These are phyloP conservation scores for Geranium brycei DNA, from an alignment of 345 rosid species.

Conservation along the genomic window DNA sequence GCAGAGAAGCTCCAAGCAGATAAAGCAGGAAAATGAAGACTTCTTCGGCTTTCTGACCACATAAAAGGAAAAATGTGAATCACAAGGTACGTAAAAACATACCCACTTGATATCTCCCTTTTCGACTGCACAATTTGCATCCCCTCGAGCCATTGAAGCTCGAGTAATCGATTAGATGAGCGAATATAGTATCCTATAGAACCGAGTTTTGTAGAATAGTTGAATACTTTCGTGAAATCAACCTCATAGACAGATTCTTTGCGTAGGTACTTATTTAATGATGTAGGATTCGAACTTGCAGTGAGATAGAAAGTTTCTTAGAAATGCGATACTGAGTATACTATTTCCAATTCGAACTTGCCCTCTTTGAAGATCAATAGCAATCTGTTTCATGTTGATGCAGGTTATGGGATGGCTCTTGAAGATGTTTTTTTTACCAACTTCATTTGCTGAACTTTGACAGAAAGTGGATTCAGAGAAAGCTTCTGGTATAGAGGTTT, in stretches of 20 bases:
- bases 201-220: neutral
- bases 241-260: too few relatives aligned
- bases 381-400: neutral
- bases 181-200: too few relatives aligned
- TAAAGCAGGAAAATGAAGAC: conserved; percentile 38
- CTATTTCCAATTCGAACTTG: neutral
- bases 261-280: too few relatives aligned
- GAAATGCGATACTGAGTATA: neutral
- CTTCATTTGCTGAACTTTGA: neutral
- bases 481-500: too few relatives aligned
- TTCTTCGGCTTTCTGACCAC: conserved; percentile 24
- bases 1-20: conserved; percentile 43
- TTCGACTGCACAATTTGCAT: neutral
- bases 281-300: too few relatives aligned
- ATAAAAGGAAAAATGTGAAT: conserved; percentile 3
- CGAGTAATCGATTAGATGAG: too few relatives aligned
- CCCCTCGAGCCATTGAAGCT: neutral
- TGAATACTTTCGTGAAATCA: conserved; percentile 1
- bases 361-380: neutral
- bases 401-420: neutral
- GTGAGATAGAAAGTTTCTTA: too few relatives aligned
- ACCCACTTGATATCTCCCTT: neutral
- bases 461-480: too few relatives aligned
- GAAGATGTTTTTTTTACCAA: neutral
- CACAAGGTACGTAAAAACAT: conserved; percentile 11